A percentile compares a stretch with the other conserved stretches of the same genome.
Conservation (phyloP, 345 rosid species). For the Syzygium aqueum region DNA sequence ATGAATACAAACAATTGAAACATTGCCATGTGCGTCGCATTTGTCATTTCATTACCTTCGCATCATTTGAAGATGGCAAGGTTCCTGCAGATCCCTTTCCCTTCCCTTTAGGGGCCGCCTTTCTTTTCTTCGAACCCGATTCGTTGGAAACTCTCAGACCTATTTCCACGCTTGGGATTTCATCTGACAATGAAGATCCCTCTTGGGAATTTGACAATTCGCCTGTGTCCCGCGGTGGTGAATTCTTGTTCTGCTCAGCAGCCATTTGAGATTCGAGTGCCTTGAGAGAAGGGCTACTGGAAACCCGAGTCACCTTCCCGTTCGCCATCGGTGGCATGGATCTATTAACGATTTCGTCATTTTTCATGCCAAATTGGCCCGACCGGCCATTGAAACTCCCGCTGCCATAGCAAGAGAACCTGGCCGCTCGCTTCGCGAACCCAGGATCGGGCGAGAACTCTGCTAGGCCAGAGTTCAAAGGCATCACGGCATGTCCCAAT, state of each 20-base stretch:
- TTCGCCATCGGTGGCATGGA: constrained; percentile 10
- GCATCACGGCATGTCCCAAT: constrained; percentile 18
- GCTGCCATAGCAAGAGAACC: constrained; percentile 59
- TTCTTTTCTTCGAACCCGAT: constrained; percentile 56
- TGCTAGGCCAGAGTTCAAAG: constrained; percentile 28
- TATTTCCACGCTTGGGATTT: constrained; percentile 17
- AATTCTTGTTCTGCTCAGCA: constrained; percentile 7
- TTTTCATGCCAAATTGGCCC: constrained; percentile 4
- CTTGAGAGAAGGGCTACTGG: constrained; percentile 50
- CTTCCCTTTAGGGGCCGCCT: constrained; percentile 27
- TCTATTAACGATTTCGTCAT: not conserved
- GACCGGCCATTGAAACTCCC: constrained; percentile 57
- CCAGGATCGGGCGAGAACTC: constrained; percentile 65
- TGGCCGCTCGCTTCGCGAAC: constrained; percentile 70
- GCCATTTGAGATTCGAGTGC: constrained; percentile 20
- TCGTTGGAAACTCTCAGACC: constrained; percentile 15
- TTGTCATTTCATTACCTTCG: not conserved
- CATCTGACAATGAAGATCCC: constrained; percentile 43
- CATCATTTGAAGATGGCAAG: not conserved
- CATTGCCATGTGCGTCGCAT: not conserved
- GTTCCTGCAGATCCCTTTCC: not conserved
- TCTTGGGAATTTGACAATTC: constrained; percentile 40
- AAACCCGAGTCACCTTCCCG: constrained; percentile 44
- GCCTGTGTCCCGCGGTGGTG: constrained; percentile 16
- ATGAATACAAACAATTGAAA: not conserved